phyloP scores from a whole-genome alignment of 345 rosid genomes.

The Bruguiera gymnorhiza region DNA sequence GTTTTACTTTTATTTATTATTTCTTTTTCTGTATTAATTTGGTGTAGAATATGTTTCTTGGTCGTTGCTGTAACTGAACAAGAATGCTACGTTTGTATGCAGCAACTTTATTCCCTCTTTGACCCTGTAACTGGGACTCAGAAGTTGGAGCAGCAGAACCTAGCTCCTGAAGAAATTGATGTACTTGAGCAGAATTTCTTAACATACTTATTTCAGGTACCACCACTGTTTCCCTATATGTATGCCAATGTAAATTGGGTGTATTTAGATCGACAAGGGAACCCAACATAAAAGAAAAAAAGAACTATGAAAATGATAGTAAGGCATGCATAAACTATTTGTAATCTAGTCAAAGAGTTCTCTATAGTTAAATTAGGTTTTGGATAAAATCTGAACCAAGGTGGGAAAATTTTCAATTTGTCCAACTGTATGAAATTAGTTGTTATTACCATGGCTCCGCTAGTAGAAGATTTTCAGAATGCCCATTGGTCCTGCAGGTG shows the following conservation, averaged over 20 bases:
- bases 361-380: neutral
- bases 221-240: neutral
- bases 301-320: neutral
- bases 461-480: neutral
- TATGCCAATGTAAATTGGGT: neutral
- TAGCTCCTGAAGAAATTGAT: conserved; percentile 62
- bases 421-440: neutral
- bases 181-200: conserved; percentile 87
- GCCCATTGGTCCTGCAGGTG: conserved; percentile 36
- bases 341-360: too few species aligned
- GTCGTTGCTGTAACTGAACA: conserved; percentile 16
- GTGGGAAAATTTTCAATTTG: neutral
- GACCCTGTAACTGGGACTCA: conserved; percentile 76
- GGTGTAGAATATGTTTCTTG: conserved; percentile 3
- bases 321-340: neutral
- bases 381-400: neutral
- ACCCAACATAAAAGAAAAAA: neutral
- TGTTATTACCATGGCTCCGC: neutral
- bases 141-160: conserved; percentile 75
- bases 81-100: conserved; percentile 22
- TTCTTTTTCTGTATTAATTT: neutral
- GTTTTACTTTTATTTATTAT: neutral
- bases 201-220: conserved; percentile 79
- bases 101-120: conserved; percentile 92
- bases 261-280: neutral